phyloP scores from a whole-genome alignment of 768 basidiomycete species.

The Psilocybe tampanensis region DNA sequence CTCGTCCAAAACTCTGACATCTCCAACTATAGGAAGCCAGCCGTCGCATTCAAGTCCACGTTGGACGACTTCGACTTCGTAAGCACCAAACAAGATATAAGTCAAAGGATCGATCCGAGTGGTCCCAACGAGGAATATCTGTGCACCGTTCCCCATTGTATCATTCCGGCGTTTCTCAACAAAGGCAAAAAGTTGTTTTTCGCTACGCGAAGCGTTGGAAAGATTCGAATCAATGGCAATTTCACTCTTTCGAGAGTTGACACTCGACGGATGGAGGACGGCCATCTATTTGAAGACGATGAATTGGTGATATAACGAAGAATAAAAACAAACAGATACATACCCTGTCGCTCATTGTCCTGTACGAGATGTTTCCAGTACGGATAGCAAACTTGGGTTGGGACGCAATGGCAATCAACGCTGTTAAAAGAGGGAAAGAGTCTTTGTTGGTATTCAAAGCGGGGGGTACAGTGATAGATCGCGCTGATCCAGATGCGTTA shows the following conservation, averaged over 20 bases:
- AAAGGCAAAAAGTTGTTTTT: slow-evolving; percentile 82
- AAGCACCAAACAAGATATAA: slow-evolving; percentile 90
- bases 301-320: neutral
- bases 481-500: slow-evolving; percentile 13
- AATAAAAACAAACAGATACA: slow-evolving; percentile 13
- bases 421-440: slow-evolving; percentile 76
- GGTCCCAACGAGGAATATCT: slow-evolving; percentile 77
- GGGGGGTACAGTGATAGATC: slow-evolving; percentile 52
- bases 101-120: slow-evolving; percentile 87
- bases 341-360: slow-evolving; percentile 87
- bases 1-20: slow-evolving; percentile 75
- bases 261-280: slow-evolving; percentile 84
- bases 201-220: slow-evolving; percentile 33
- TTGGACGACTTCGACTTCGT: slow-evolving; percentile 68
- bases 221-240: slow-evolving; percentile 19
- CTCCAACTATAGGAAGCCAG: slow-evolving; percentile 86
- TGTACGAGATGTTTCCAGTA: slow-evolving; percentile 62
- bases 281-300: slow-evolving; percentile 48
- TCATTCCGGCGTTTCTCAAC: slow-evolving; percentile 84
- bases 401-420: slow-evolving; percentile 80
- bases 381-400: slow-evolving; percentile 92
- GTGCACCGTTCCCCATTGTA: slow-evolving; percentile 40
- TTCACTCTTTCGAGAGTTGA: slow-evolving; percentile 70
- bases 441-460: slow-evolving; percentile 74
- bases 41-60: slow-evolving; percentile 85